A percentile compares a stretch with the other conserved stretches of the same genome.
phyloP scores from a whole-genome alignment of 1,284 basidiomycete species.

The Pseudozyma sp. region DNA sequence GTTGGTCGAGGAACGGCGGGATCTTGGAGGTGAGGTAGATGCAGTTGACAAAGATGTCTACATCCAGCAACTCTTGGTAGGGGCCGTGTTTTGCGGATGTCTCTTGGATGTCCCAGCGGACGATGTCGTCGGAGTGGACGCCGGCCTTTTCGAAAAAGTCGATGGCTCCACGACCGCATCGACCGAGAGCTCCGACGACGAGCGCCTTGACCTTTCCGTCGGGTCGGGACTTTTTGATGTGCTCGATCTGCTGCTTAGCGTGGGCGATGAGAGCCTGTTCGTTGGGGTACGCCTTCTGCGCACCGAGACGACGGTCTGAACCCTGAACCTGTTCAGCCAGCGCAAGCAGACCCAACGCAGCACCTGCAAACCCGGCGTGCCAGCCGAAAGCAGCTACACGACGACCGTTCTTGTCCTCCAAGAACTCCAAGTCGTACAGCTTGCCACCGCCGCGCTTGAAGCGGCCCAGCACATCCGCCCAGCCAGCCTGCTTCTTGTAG shows the following conservation, averaged over 20 bases:
- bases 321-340: conserved; percentile 72
- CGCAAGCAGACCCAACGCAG: conserved; percentile 90
- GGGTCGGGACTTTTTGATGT: conserved; percentile 73
- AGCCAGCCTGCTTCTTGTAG: conserved; percentile 96
- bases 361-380: conserved; percentile 97
- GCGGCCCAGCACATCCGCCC: conserved; percentile 86
- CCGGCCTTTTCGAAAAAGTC: conserved; percentile 95
- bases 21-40: conserved; percentile 94
- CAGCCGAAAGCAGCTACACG: conserved; percentile 99
- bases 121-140: conserved; percentile 80
- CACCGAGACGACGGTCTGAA: conserved; percentile 71
- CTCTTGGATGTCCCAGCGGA: conserved; percentile 98
- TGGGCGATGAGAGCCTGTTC: conserved; percentile 64
- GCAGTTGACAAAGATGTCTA: conserved; percentile 99
- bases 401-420: conserved; percentile 84
- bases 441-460: conserved; percentile 88
- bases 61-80: conserved; percentile 93
- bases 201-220: conserved; percentile 80
- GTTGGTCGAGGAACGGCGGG: conserved; percentile 84
- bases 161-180: conserved; percentile 96
- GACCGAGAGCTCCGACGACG: conserved; percentile 94
- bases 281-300: conserved; percentile 82
- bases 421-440: conserved; percentile 96
- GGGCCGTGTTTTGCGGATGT: conserved; percentile 93
- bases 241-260: conserved; percentile 74